Base-by-base conservation (phyloP, 2,329 filamentous ascomycete genomes). In the Pseudocercospora cruenta region DNA sequence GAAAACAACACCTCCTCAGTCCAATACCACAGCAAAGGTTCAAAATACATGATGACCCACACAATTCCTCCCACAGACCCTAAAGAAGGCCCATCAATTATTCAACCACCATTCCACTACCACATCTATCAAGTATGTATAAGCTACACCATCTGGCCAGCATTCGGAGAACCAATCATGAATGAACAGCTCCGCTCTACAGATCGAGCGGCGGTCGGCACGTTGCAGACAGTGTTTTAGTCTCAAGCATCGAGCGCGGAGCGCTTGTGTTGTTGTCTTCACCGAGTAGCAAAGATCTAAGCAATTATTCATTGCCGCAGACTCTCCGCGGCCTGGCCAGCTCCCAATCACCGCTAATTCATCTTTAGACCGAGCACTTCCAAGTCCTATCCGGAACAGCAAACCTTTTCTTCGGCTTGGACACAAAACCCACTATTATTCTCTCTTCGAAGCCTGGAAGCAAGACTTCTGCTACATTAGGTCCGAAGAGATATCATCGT, bases 41-140 rank as follows among this genome's bases (percentile, higher is more conserved):
- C 67, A 36, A 67, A 61, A 33, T 70, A 70, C 58, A 67, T 70
- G 63, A 71, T 71, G 69, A 71, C 69, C 24, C 69, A 71, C 39
- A 70, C 69, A 2, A 67, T 71, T 8, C 69, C 69, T 19, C 66
- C 69, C 3, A 62, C 64, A 28, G 49, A 69, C 21, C 67, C 69
- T 1, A 60, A 66, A 28, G 62, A 68, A 47, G 68, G 63, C 9
- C 60, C 69, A 43, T 71, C 69, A 33, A 69, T 71, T 28, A 66
- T 71, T 14, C 69, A 71, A 33, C 69, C 69, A 5, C 69, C 69
- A 2, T 69, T 71, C 61, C 69, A 71, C 63, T 71, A 67, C 45
- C 69, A 71, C 68, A 71, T 71, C 53, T 71, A 70, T 60, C 69
- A 71, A n/a, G 51, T 26, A 54, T 31, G 10, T 54, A 16, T 21